A percentile compares a stretch with the other conserved stretches of the same genome.
These are phyloP conservation scores for Nitzschia palea DNA, from an alignment of 108 stramenopile species.

Conservation along the genomic window DNA sequence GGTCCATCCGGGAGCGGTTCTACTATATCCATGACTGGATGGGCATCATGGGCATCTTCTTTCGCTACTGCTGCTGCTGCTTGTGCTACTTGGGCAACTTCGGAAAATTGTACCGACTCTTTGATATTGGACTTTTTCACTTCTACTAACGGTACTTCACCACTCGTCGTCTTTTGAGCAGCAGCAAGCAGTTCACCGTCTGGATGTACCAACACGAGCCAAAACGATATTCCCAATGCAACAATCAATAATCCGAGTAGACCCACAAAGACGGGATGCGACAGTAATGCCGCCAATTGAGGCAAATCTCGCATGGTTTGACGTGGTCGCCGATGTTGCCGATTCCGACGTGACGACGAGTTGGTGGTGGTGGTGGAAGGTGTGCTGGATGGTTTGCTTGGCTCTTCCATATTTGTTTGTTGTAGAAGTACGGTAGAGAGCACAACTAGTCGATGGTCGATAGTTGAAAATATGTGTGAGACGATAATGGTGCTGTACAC, in stretches of 20 bases:
- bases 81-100: no score
- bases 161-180: not conserved
- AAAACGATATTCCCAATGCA: slow-evolving; percentile 11
- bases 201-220: slow-evolving; percentile 11
- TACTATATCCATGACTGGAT: not conserved
- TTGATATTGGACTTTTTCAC: not conserved
- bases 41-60: not conserved
- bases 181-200: not conserved
- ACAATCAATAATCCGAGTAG: slow-evolving; percentile 11
- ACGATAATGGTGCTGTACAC: no score
- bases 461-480: no score
- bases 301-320: not conserved
- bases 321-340: not conserved
- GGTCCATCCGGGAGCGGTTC: slow-evolving; percentile 6
- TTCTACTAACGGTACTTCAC: not conserved
- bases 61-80: not conserved
- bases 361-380: no score
- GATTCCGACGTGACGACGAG: not conserved
- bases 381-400: no score
- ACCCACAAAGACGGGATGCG: slow-evolving; percentile 17
- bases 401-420: no score
- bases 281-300: slow-evolving; percentile 4
- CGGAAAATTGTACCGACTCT: not conserved
- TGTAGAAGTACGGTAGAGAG: no score
- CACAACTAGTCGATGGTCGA: no score